These are phyloP conservation scores for Geotrichum siamense DNA, from an alignment of 1,139 yeast genomes.

Conservation along the genomic window DNA sequence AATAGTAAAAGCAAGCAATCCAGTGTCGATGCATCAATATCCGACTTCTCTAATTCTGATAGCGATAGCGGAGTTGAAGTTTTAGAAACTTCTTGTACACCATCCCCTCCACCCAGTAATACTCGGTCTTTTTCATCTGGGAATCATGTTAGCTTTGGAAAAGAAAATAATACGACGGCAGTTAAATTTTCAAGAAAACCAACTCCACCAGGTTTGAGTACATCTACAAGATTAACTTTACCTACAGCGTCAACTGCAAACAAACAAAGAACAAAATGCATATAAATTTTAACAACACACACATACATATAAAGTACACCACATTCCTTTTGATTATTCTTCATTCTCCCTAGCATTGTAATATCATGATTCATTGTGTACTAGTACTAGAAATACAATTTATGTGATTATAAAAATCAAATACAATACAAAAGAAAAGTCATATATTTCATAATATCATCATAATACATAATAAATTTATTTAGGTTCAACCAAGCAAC, in stretches of 20 bases:
- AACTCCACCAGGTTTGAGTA: not conserved
- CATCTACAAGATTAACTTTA: constrained; percentile 11
- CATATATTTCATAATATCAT: not conserved
- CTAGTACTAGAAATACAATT: no score
- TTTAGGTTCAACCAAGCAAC: constrained; percentile 34
- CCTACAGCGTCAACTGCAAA: constrained; percentile 25
- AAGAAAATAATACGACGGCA: not conserved
- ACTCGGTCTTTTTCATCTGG: no score
- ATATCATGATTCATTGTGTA: no score
- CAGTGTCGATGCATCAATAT: not conserved
- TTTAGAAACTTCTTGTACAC: no score
- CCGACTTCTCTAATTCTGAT: constrained; percentile 1
- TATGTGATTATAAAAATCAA: no score
- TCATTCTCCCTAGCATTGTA: no score
- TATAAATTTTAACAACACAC: no score
- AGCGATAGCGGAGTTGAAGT: not conserved
- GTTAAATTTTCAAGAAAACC: not conserved
- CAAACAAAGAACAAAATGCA: constrained; percentile 20
- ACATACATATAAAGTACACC: not conserved
- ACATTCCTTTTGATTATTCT: not conserved
- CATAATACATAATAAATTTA: not conserved
- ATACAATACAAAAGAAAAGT: constrained; percentile 22
- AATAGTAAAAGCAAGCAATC: not conserved
- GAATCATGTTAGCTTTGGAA: not conserved
- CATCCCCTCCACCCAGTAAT: no score